Evolutionary conservation across 306 rosid species (phyloP).

Genomic region (Cajanus cajan): DNA sequence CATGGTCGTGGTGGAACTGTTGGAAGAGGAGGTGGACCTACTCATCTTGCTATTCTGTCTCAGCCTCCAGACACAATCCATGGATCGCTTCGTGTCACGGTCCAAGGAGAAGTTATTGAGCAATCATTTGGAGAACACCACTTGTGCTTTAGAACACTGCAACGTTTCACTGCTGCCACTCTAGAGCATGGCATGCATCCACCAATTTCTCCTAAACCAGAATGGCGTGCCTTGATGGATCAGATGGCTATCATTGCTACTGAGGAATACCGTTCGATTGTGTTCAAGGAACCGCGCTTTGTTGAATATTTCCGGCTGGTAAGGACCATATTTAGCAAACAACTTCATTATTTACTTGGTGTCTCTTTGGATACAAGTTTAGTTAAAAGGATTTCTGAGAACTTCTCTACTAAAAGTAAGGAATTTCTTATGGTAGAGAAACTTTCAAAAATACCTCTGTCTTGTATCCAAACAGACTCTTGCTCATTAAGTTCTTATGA

Average conservation of each 20-base stretch:
- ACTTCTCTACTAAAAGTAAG: no score
- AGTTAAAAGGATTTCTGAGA: no score
- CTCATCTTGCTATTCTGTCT: slow-evolving; percentile 96
- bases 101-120: slow-evolving; percentile 98
- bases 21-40: slow-evolving; percentile 98
- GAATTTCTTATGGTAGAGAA: no score
- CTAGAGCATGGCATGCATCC: slow-evolving; percentile 89
- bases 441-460: no score
- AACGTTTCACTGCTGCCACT: slow-evolving; percentile 94
- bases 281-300: slow-evolving; percentile 88
- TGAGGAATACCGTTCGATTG: slow-evolving; percentile 85
- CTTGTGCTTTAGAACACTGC: slow-evolving; percentile 91
- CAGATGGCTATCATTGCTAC: slow-evolving; percentile 90
- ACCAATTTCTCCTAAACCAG: slow-evolving; percentile 83
- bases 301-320: slow-evolving; percentile 96
- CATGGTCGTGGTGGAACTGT: slow-evolving; percentile 99
- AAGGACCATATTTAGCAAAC: slow-evolving; percentile 29
- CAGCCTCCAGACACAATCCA: slow-evolving; percentile 95
- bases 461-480: no score
- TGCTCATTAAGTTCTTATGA: neutral
- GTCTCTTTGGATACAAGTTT: no score
- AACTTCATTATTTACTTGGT: neutral
- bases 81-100: slow-evolving; percentile 96
- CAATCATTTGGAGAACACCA: slow-evolving; percentile 92
- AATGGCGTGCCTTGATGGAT: slow-evolving; percentile 92